A percentile compares a stretch with the other conserved stretches of the same genome.
These are phyloP conservation scores for Selenicereus undatus DNA, from an alignment of 148 eudicot species.

Conservation along the genomic window DNA sequence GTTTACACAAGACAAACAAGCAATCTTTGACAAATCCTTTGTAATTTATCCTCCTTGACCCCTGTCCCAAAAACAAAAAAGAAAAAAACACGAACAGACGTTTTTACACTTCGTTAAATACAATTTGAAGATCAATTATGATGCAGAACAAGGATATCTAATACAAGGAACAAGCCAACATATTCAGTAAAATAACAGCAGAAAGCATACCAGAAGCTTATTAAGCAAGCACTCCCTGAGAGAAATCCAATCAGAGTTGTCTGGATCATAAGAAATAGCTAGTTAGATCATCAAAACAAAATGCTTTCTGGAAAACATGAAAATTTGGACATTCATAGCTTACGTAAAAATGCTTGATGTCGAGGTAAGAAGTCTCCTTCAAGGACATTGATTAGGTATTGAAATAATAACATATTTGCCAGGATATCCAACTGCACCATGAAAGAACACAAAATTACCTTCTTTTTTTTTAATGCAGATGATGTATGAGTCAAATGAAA, in stretches of 20 bases:
- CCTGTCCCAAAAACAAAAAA: slow-evolving; percentile 40
- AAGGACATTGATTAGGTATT: slow-evolving; percentile 62
- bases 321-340: not conserved
- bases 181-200: slow-evolving; percentile 3
- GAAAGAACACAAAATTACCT: slow-evolving; percentile 7
- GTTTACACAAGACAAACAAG: slow-evolving; percentile 39
- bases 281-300: slow-evolving; percentile 18
- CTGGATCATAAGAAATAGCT: slow-evolving; percentile 40
- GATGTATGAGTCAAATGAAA: not conserved
- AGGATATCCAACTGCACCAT: slow-evolving; percentile 47
- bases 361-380: slow-evolving; percentile 78
- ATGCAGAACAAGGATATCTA: not conserved
- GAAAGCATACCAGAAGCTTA: slow-evolving; percentile 63
- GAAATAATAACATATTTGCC: slow-evolving; percentile 61
- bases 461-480: not conserved
- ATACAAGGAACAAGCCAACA: slow-evolving; percentile 9
- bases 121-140: not conserved
- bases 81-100: not conserved
- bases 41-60: slow-evolving; percentile 70
- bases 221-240: slow-evolving; percentile 67
- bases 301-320: not conserved
- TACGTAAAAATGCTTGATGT: slow-evolving; percentile 50
- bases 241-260: slow-evolving; percentile 54
- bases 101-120: too few relatives aligned
- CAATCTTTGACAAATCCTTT: slow-evolving; percentile 63